These are phyloP conservation scores for Blastobotrys petasosporus DNA, from an alignment of 1,139 yeast genomes.

Conservation along the genomic window DNA sequence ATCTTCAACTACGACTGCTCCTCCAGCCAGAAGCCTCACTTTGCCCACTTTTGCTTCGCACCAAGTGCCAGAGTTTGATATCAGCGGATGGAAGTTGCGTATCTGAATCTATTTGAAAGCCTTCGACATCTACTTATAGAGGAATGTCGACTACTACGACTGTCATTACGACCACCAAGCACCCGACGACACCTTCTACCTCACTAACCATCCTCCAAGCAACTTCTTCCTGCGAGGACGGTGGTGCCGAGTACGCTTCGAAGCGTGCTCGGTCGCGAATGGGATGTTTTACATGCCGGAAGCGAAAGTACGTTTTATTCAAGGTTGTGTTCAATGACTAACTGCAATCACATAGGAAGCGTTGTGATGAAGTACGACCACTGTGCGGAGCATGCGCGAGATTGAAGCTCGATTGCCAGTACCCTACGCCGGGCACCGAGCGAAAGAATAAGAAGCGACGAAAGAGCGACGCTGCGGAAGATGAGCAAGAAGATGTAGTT, in stretches of 20 bases:
- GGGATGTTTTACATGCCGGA: slow-evolving; percentile 69
- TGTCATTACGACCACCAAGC: not conserved
- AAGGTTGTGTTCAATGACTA: not conserved
- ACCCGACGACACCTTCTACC: too few species aligned
- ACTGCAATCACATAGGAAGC: slow-evolving; percentile 36
- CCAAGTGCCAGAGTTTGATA: too few species aligned
- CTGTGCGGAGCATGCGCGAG: slow-evolving; percentile 54
- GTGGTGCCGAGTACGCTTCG: not conserved
- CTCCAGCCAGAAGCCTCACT: too few species aligned
- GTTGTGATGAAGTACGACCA: slow-evolving; percentile 64
- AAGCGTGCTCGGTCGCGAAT: slow-evolving; percentile 31
- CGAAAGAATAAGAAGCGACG: slow-evolving; percentile 35
- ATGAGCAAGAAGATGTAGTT: too few species aligned
- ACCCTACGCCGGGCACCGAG: slow-evolving; percentile 49
- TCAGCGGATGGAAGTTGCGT: too few species aligned
- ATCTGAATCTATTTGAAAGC: too few species aligned
- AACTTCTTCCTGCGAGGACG: too few species aligned
- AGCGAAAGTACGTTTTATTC: slow-evolving; percentile 40
- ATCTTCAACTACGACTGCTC: too few species aligned
- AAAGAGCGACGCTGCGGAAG: slow-evolving; percentile 1
- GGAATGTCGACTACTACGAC: not conserved
- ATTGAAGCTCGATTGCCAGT: slow-evolving; percentile 47
- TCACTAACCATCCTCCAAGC: too few species aligned
- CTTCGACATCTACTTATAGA: not conserved
- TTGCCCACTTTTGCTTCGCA: too few species aligned